Evolutionary conservation across 352 stramenopile species (phyloP).

Genomic region (Phytopythium aichiense): DNA sequence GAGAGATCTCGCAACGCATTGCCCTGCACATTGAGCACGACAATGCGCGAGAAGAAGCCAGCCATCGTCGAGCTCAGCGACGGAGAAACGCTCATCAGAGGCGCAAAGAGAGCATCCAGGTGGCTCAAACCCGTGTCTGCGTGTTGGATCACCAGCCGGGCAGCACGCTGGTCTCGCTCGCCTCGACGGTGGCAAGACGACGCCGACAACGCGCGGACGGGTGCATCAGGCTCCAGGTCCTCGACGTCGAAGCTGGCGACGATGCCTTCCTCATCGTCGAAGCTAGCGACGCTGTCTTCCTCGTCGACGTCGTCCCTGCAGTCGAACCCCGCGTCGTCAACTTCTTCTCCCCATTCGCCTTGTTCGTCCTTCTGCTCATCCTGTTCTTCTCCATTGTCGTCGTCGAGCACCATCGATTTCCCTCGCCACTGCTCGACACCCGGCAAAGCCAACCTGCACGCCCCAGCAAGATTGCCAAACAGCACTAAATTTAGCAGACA

Average conservation of each 20-base stretch:
- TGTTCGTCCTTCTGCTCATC: neutral
- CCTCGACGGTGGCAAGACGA: conserved; percentile 31
- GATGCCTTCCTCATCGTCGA: conserved; percentile 7
- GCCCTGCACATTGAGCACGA: conserved; percentile 57
- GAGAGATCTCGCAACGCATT: conserved; percentile 53
- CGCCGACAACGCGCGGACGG: conserved; percentile 9
- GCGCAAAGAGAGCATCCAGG: conserved; percentile 14
- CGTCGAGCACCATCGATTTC: neutral
- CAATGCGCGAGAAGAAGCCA: conserved; percentile 44
- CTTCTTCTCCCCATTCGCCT: neutral
- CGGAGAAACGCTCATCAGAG: neutral
- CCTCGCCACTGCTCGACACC: neutral
- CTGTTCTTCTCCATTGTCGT: neutral
- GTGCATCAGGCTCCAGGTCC: conserved; percentile 9
- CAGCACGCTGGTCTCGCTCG: neutral
- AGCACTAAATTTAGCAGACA: conserved; percentile 2
- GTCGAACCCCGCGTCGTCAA: neutral
- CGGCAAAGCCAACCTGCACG: neutral
- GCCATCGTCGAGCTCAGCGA: conserved; percentile 1
- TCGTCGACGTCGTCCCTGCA: neutral
- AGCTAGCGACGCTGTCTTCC: neutral
- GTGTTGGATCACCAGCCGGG: conserved; percentile 47
- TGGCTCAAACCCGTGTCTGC: conserved; percentile 30
- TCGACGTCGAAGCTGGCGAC: neutral
- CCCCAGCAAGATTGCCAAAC: neutral